Evolutionary conservation across 768 basidiomycete genomes (phyloP), one percentile per base, ranked within the genome.

Genomic region (Russula olivacea): DNA sequence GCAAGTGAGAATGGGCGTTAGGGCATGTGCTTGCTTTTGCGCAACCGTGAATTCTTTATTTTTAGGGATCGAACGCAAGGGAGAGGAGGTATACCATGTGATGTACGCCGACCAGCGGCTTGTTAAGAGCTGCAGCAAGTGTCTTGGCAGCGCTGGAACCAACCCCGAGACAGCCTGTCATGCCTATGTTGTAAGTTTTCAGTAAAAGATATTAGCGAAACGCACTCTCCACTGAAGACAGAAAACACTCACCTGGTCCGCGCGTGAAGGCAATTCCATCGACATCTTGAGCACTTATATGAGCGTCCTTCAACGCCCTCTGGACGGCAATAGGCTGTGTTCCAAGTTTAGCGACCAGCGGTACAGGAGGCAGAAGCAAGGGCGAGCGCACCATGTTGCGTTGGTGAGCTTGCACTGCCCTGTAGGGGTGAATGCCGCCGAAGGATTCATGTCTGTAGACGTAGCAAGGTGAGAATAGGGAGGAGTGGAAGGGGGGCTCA

Each of bases 221-320:
- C n/a, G 28, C 17, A 23, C 57, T 3, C 21, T 19, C 23, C 28
- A 25, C 12, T 23, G 12, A 23, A 28, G 19, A 30, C 10, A 36
- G 19, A 25, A 41, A 15, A 41, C 15, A n/a, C 9, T 34, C 61
- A 85, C 88, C 89, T 63, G 91, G 91, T 15, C 93, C 96, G 68
- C 92, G 80, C 2, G 95, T 98, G 70, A 90, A 96, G 1, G 94
- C 95, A 47, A 97, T 81, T 3, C 91, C 95, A 66, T 96, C 87
- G 10, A 98, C 77, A 50, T 91, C 84, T 2, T 73, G 73, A 53
- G 86, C 75, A 2, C 75, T 72, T 38, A 93, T 62, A 1, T 77
- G 73, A 0, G 94, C 88, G 43, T 92, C 84, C 3, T 71, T 59
- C 28, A 98, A 78, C 0, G 93, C 92, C 59, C 76, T 77, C 36